A percentile compares a stretch with the other conserved stretches of the same genome.
phyloP scores from a whole-genome alignment of 2,329 filamentous ascomycete species.

The Talaromyces verruculosus region DNA sequence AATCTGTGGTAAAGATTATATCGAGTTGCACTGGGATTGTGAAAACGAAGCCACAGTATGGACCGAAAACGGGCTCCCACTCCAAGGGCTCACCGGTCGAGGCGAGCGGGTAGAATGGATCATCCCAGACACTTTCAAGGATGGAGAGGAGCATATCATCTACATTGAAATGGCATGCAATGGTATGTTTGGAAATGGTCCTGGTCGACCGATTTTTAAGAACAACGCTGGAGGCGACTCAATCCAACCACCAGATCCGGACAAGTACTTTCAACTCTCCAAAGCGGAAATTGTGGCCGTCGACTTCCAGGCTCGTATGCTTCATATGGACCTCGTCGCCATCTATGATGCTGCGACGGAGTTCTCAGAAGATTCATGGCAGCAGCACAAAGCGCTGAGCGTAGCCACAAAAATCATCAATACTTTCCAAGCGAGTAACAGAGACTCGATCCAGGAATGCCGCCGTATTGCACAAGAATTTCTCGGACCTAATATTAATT shows the following conservation, averaged over 20 bases:
- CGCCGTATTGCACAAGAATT: conserved; percentile 82
- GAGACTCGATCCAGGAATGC: conserved; percentile 72
- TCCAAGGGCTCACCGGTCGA: conserved; percentile 88
- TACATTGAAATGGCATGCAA: conserved; percentile 99
- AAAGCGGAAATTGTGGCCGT: conserved; percentile 85
- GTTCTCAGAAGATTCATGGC: conserved; percentile 82
- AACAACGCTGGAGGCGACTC: conserved; percentile 63
- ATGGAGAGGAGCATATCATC: conserved; percentile 82
- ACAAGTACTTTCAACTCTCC: conserved; percentile 73
- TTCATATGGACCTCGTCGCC: conserved; percentile 14
- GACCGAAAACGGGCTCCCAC: conserved; percentile 81
- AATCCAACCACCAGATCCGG: conserved; percentile 85
- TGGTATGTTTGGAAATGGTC: conserved; percentile 94
- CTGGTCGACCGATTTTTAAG: conserved; percentile 31
- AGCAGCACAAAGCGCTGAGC: conserved; percentile 81
- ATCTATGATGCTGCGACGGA: conserved; percentile 76
- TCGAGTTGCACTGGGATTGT: conserved; percentile 95
- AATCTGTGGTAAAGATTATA: conserved; percentile 70
- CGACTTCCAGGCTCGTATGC: conserved; percentile 67
- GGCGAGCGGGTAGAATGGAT: conserved; percentile 91
- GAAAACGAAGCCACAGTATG: conserved; percentile 94
- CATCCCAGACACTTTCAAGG: conserved; percentile 74
- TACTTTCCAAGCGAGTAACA: conserved; percentile 75
- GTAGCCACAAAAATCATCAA: conserved; percentile 88
- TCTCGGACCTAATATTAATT: conserved; percentile 76